phyloP scores from a whole-genome alignment of 2,329 filamentous ascomycete genomes.

The Ceratocystis diversiconidia region DNA sequence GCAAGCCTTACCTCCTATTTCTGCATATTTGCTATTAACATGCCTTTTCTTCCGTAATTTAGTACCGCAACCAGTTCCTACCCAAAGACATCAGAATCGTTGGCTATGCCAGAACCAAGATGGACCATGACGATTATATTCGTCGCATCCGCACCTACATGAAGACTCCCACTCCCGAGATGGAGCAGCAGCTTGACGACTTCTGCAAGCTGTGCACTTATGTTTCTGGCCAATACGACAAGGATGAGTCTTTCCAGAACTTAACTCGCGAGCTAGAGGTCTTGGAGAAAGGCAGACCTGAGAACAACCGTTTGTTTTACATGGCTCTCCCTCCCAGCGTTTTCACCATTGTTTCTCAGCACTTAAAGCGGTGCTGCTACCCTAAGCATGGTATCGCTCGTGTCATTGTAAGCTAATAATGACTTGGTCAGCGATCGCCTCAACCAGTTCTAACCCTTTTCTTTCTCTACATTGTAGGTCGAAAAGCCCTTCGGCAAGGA shows the following conservation, averaged over 20 bases:
- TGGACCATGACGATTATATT: conserved; percentile 94
- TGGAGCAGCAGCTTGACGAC: conserved; percentile 85
- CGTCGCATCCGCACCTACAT: conserved; percentile 94
- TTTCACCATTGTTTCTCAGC: conserved; percentile 94
- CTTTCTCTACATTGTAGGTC: conserved; percentile 41
- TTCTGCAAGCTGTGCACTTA: conserved; percentile 85
- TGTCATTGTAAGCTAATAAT: conserved; percentile 60
- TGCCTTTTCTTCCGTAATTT: conserved; percentile 18
- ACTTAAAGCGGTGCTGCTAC: conserved; percentile 95
- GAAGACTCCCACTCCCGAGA: conserved; percentile 95
- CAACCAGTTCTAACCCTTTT: conserved; percentile 20
- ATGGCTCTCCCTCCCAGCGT: conserved; percentile 97
- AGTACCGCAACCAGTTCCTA: conserved; percentile 99
- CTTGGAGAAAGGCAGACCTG: conserved; percentile 65
- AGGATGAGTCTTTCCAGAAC: conserved; percentile 82
- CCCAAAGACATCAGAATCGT: conserved; percentile 93
- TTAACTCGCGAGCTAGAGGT: conserved; percentile 76
- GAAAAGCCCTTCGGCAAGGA: conserved; percentile 99
- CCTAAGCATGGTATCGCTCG: conserved; percentile 79
- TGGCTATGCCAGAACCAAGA: conserved; percentile 98
- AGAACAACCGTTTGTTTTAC: conserved; percentile 93
- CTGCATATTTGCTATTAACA: not conserved
- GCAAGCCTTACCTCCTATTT: conserved; percentile 16
- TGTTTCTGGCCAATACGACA: conserved; percentile 92
- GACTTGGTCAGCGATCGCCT: not conserved